Base-by-base conservation (phyloP, 805 yeast genomes). In the Wickerhamiella australiensis region DNA sequence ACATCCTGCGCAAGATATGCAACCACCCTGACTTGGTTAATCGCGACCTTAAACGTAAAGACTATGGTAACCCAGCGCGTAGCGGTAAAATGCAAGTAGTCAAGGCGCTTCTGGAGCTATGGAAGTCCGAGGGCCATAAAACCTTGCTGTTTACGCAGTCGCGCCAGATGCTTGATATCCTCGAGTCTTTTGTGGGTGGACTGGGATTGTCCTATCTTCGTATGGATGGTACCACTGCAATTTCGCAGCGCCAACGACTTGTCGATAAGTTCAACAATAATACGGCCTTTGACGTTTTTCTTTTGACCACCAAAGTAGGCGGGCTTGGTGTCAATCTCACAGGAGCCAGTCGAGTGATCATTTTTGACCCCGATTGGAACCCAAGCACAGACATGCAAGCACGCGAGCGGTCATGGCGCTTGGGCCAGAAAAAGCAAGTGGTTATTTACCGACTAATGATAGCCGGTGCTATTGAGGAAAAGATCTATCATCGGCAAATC, bases 311-410 rank as follows among this genome's bases (percentile, higher is more conserved):
- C 0, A 77, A 90, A 59, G 98, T 92, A 5, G 98, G 98, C 18
- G 98, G 98, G 0, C 68, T 92, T 36, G 98, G 98, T 18, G 85
- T 90, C 1, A 90, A 90, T 63, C 64, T 90, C 42, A 90, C 96
- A 0, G 97, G 97, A 2, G 97, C 98, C 0, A 87, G 87, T 56
- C 68, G 97, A 42, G 96, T 90, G 11, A 85, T 90, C 20, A 90
- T 90, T 13, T 90, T 76, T 62, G 98, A 90, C 60, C 98, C 98
- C 0, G 97, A 92, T 65, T 90, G 98, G 98, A 90, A 90, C 60
- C 98, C 98, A 0, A 86, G 96, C 0, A 92, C 97, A 0, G 98
- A 90, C 68, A 74, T 88, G 52, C 98, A 90, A 65, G 98, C 98
- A 0, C 72, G 97, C 52, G 98, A 90, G 63, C 68, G 98, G 45